Evolutionary conservation across 2,329 filamentous ascomycete genomes (phyloP).

Genomic region (Nemania diffusa): DNA sequence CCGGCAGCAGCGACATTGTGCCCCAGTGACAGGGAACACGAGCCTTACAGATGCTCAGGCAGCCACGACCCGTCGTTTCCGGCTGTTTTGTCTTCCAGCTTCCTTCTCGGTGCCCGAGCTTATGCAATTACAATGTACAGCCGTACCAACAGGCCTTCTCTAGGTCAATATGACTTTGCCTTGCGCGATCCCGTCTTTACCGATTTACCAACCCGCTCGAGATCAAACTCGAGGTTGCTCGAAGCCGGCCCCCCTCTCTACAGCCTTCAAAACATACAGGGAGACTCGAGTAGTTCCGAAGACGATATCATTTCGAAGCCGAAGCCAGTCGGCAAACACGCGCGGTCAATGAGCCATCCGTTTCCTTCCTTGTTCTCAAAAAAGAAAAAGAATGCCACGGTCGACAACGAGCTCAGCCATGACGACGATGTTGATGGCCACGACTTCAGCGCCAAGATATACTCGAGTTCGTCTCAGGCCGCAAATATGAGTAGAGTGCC

Average conservation of each 20-base stretch:
- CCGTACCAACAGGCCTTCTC: conserved; percentile 43
- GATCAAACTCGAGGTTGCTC: conserved; percentile 44
- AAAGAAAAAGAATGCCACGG: conserved; percentile 63
- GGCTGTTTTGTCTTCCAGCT: conserved; percentile 34
- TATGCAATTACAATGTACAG: conserved; percentile 41
- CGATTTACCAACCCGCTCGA: conserved; percentile 39
- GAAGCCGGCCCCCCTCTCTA: conserved; percentile 39
- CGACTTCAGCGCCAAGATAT: conserved; percentile 47
- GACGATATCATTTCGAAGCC: conserved; percentile 45
- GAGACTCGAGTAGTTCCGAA: conserved; percentile 58
- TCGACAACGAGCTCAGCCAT: conserved; percentile 46
- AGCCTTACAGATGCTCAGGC: conserved; percentile 32
- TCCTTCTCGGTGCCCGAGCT: conserved; percentile 20
- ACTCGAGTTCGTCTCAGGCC: conserved; percentile 47
- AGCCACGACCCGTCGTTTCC: conserved; percentile 22
- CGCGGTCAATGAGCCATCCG: conserved; percentile 81
- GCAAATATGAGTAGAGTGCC: conserved; percentile 45
- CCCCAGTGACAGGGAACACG: neutral
- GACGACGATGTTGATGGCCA: conserved; percentile 60
- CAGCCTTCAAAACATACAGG: conserved; percentile 41
- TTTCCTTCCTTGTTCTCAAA: conserved; percentile 77
- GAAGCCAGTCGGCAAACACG: conserved; percentile 54
- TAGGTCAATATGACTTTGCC: conserved; percentile 45
- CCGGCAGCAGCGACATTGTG: conserved; percentile 4
- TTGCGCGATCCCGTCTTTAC: conserved; percentile 39